Evolutionary conservation across 2,329 filamentous ascomycete species (phyloP).

Genomic region (Trichoderma asperellum): DNA sequence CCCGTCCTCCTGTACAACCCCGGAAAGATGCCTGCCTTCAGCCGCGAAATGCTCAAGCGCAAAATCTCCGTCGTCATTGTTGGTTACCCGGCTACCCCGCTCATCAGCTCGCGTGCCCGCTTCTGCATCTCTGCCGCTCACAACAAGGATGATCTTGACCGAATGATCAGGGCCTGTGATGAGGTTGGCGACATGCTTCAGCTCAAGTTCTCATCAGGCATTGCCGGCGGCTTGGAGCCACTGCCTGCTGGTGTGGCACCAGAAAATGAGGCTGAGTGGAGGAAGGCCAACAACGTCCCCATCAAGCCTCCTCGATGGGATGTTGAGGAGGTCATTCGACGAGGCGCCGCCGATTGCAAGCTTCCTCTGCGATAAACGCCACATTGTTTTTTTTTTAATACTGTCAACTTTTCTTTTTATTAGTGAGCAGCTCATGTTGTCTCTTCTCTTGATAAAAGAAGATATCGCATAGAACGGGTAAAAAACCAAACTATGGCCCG

Average conservation of each 20-base stretch:
- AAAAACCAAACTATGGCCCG: constrained; percentile 27
- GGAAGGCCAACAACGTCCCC: constrained; percentile 65
- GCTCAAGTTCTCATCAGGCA: constrained; percentile 94
- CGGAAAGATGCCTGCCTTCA: constrained; percentile 98
- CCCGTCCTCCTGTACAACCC: constrained; percentile 94
- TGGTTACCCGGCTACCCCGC: constrained; percentile 92
- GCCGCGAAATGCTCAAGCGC: constrained; percentile 95
- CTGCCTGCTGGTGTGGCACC: constrained; percentile 71
- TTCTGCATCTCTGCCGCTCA: constrained; percentile 96
- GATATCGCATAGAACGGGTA: constrained; percentile 20
- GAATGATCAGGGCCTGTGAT: constrained; percentile 85
- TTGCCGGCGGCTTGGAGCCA: constrained; percentile 83
- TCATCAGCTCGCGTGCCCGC: constrained; percentile 90
- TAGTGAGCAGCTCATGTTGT: constrained; percentile 1
- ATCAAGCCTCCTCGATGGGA: constrained; percentile 79
- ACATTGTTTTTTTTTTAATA: constrained; percentile 26
- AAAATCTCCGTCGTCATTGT: constrained; percentile 98
- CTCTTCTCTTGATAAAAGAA: background rate
- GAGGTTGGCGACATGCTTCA: constrained; percentile 91
- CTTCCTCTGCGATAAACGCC: constrained; percentile 63
- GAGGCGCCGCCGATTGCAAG: constrained; percentile 77
- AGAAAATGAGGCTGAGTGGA: constrained; percentile 73
- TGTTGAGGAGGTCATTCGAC: constrained; percentile 78
- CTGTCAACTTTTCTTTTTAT: background rate
- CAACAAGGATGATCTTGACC: constrained; percentile 97